Evolutionary conservation across 495 filamentous ascomycete genomes (phyloP).

Genomic region (Penicillium angulare): DNA sequence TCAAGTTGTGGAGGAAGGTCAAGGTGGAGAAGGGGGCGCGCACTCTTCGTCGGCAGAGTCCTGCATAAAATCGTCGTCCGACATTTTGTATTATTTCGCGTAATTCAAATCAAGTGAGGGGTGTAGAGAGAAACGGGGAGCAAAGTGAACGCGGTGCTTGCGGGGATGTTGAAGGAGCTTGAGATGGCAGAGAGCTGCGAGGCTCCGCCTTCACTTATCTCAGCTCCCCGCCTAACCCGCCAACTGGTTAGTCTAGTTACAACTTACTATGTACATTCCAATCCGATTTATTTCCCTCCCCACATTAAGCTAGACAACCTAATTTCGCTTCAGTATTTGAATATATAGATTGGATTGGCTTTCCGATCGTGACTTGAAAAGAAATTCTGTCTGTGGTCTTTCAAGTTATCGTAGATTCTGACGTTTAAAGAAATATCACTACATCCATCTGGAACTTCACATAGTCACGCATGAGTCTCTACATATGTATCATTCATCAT

Average conservation of each 20-base stretch:
- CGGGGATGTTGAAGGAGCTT: conserved; percentile 20
- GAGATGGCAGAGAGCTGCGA: conserved; percentile 12
- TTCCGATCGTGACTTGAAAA: too few relatives aligned
- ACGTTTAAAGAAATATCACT: too few relatives aligned
- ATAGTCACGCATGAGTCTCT: too few relatives aligned
- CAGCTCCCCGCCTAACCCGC: not conserved
- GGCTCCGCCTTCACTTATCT: conserved; percentile 14
- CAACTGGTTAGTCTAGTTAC: conserved; percentile 3
- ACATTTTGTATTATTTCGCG: conserved; percentile 56
- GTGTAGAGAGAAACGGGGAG: not conserved
- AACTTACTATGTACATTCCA: too few relatives aligned
- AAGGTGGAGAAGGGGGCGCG: conserved; percentile 8
- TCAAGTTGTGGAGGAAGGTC: conserved; percentile 8
- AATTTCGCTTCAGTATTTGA: conserved; percentile 5
- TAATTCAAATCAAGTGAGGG: not conserved
- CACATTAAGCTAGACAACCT: not conserved
- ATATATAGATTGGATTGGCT: too few relatives aligned
- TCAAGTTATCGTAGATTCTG: too few relatives aligned
- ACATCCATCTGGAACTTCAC: too few relatives aligned
- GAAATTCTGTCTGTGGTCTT: too few relatives aligned
- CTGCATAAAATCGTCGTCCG: conserved; percentile 98
- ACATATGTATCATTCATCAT: too few relatives aligned
- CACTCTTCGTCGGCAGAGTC: conserved; percentile 89
- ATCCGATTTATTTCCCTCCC: not conserved
- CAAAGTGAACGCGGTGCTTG: conserved; percentile 5